phyloP scores from a whole-genome alignment of 1,139 yeast species.

The Candida smagusa region DNA sequence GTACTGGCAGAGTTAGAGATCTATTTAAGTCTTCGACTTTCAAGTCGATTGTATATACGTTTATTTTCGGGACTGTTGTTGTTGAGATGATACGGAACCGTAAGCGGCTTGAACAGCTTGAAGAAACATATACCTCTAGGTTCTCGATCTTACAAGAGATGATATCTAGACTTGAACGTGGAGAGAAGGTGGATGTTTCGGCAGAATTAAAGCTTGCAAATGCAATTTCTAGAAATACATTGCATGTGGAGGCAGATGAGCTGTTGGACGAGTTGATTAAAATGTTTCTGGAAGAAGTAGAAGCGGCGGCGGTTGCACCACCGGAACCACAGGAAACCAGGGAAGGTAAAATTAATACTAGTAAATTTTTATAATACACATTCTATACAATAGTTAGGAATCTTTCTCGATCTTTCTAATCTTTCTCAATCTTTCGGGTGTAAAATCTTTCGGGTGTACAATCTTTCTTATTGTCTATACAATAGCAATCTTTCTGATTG shows the following conservation, averaged over 20 bases:
- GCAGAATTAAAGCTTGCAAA: constrained; percentile 38
- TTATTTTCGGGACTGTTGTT: constrained; percentile 39
- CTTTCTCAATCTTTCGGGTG: too few species aligned
- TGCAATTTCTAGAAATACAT: constrained; percentile 31
- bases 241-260: constrained; percentile 38
- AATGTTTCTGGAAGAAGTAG: constrained; percentile 23
- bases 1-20: constrained; percentile 9
- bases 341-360: constrained; percentile 10
- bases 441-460: too few species aligned
- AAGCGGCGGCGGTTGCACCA: not conserved
- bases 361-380: constrained; percentile 13
- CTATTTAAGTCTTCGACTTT: constrained; percentile 30
- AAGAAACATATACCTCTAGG: constrained; percentile 28
- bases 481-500: constrained; percentile 50
- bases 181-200: constrained; percentile 35
- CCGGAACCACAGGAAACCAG: not conserved
- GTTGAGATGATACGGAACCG: constrained; percentile 37
- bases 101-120: constrained; percentile 30
- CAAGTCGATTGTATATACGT: constrained; percentile 37
- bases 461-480: too few species aligned
- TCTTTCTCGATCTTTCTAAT: not conserved
- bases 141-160: constrained; percentile 32
- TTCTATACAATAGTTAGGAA: not conserved
- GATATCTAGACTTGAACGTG: constrained; percentile 24
- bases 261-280: constrained; percentile 35